These are phyloP conservation scores for Ustilago loliicola DNA, from an alignment of 1,284 basidiomycete genomes.

Conservation along the genomic window DNA sequence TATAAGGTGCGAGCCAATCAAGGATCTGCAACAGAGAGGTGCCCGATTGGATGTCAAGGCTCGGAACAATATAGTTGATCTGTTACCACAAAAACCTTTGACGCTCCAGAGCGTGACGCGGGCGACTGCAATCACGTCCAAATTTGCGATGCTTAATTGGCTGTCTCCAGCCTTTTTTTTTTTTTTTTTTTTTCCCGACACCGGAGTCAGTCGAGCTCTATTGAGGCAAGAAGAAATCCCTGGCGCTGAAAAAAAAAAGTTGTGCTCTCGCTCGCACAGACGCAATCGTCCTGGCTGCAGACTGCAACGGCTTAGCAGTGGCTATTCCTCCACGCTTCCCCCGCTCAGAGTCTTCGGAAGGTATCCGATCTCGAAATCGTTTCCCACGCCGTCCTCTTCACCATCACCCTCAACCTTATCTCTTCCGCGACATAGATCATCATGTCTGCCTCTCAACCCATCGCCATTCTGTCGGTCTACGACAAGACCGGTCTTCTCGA, in stretches of 20 bases:
- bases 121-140: constrained; percentile 15
- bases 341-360: constrained; percentile 8
- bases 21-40: too few species aligned
- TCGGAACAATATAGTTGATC: not conserved
- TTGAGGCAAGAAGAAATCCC: constrained; percentile 14
- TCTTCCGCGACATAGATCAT: constrained; percentile 4
- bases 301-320: not conserved
- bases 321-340: constrained; percentile 5
- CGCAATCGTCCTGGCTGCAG: not conserved
- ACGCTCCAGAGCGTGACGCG: constrained; percentile 6
- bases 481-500: constrained; percentile 94
- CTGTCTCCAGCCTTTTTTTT: constrained; percentile 24
- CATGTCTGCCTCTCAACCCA: constrained; percentile 57
- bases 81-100: constrained; percentile 2
- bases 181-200: constrained; percentile 15
- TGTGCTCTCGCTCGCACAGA: constrained; percentile 12
- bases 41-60: constrained; percentile 1
- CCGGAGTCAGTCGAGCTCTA: constrained; percentile 16
- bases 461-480: constrained; percentile 92
- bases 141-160: constrained; percentile 27
- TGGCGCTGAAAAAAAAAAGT: constrained; percentile 25
- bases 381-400: constrained; percentile 15
- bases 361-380: not conserved
- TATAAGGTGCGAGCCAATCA: constrained; percentile 6
- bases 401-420: constrained; percentile 12